Conservation (phyloP, 495 filamentous ascomycete genomes). For the Penicillium daleae region DNA sequence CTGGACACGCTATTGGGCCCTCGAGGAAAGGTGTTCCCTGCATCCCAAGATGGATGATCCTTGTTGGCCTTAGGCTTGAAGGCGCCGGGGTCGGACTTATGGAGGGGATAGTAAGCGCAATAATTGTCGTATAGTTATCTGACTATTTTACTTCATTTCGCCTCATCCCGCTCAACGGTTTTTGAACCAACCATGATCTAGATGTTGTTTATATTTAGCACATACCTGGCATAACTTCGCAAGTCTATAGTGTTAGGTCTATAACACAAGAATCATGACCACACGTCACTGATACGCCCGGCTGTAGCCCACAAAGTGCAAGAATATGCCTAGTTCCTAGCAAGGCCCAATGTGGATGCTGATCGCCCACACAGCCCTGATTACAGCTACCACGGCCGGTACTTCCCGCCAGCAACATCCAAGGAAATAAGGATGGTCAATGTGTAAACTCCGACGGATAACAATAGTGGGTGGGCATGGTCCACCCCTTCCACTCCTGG, state of each 20-base stretch:
- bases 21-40: background rate
- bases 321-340: no score
- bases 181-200: background rate
- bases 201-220: background rate
- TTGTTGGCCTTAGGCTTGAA: no score
- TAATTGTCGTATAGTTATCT: no score
- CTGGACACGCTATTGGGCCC: background rate
- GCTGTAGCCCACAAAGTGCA: background rate
- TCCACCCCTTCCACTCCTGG: background rate
- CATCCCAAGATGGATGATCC: background rate
- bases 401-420: background rate
- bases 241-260: background rate
- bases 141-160: background rate
- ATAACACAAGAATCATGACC: background rate
- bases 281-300: background rate
- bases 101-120: no score
- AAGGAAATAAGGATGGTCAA: slow-evolving; percentile 5
- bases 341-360: slow-evolving; percentile 1
- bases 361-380: background rate
- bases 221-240: background rate
- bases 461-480: slow-evolving; percentile 7
- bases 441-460: background rate
- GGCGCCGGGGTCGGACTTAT: no score
- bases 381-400: background rate
- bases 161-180: background rate